Evolutionary conservation across 331 rosid species (phyloP).

Genomic region (Acacia concinna): DNA sequence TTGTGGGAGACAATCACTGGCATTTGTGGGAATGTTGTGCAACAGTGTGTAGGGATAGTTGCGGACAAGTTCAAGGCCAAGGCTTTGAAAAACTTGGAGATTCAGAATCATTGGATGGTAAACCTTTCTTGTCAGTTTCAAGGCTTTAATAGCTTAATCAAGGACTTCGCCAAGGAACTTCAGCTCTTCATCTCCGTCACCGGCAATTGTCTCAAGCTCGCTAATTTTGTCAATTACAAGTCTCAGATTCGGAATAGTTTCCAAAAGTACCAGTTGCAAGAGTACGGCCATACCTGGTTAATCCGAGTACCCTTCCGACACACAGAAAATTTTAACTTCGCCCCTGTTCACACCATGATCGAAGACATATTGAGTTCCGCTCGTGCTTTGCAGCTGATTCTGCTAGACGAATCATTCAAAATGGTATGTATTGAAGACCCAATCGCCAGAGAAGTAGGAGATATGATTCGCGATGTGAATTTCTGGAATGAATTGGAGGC

Average conservation of each 20-base stretch:
- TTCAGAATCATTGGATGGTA: constrained; percentile 90
- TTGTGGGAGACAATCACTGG: constrained; percentile 83
- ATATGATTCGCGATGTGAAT: constrained; percentile 57
- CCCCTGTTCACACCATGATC: constrained; percentile 46
- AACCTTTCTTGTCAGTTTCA: constrained; percentile 86
- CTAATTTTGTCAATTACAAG: constrained; percentile 65
- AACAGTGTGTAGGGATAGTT: constrained; percentile 85
- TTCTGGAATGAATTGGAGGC: constrained; percentile 84
- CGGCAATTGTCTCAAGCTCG: constrained; percentile 70
- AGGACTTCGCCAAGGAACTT: constrained; percentile 74
- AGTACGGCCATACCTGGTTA: constrained; percentile 61
- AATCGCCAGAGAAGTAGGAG: constrained; percentile 60
- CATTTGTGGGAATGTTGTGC: constrained; percentile 74
- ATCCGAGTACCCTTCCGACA: constrained; percentile 54
- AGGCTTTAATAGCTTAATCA: constrained; percentile 64
- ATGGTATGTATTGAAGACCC: constrained; percentile 66
- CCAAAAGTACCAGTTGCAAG: constrained; percentile 73
- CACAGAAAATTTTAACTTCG: constrained; percentile 43
- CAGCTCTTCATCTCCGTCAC: constrained; percentile 57
- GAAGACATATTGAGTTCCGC: constrained; percentile 63
- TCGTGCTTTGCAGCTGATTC: constrained; percentile 58
- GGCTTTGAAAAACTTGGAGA: constrained; percentile 81
- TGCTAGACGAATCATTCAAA: constrained; percentile 62
- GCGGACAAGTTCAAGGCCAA: constrained; percentile 82
- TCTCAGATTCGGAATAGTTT: constrained; percentile 65